Base-by-base conservation (phyloP, 306 rosid species). In the Cercis canadensis region DNA sequence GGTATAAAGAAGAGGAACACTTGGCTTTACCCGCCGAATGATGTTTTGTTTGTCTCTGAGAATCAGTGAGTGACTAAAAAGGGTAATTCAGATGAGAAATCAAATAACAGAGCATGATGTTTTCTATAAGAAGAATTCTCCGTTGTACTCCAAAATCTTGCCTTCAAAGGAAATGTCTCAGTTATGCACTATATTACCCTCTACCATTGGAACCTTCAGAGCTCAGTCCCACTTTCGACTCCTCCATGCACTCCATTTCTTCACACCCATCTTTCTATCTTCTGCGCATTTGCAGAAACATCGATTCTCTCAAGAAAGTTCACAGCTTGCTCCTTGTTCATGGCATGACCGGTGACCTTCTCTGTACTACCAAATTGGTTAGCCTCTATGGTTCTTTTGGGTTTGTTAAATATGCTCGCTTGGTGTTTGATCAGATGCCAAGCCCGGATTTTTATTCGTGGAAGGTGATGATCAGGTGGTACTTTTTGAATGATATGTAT, bases 381-480 rank as follows among this genome's bases (percentile, higher is more conserved):
- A 73, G 86, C 44, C 80, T 84, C 55, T 90, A 86, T 44, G 89
- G 82, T 0, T 83, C 95, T 14, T 86, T 90, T 61, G 86, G 86
- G 55, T 39, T 11, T 21, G 70, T 81, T 57, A 68, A 21, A 13
- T 59, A 62, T 75, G 95, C 97, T 0, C 97, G 92, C 59, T n/a
- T 5, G n/a, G 66, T 88, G 75, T 90, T 90, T 74, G 85, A 90
- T 67, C 81, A 24, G 47, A 61, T 90, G 43, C 84, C 72, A 8
- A 62, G 68, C 45, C 90, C 81, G 0, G 88, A 88, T 70, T 76
- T 73, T 73, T 78, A 81, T 69, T 81, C 92, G 9, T 83, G 84
- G 81, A 90, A 84, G 33, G 92, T 80, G 66, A 90, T 90, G 87
- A 63, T 84, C 21, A 83, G 97, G 68, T 81, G 90, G 85, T 87